Base-by-base conservation (phyloP, 106 monocot genomes). In the Iris macrosiphon region DNA sequence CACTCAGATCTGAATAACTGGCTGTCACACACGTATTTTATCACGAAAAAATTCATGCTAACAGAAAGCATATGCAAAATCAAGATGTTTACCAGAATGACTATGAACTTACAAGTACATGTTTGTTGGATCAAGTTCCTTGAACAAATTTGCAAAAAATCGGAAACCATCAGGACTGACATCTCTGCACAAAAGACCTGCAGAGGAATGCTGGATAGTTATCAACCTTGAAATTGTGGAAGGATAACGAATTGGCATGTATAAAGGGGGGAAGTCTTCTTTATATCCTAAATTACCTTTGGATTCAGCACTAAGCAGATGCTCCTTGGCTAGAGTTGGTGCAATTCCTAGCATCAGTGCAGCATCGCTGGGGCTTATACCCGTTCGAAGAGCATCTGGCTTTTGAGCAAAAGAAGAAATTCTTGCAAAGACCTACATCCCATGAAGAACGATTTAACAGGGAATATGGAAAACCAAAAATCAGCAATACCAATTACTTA, bases 131-230 rank as follows among this genome's bases (percentile, higher is more conserved):
- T 90, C 80, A 55, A 98, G 67, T 19, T 90, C 96, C 57, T 70
- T 80, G 67, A 98, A 98, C 10, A 90, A 34, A 75, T 98, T 98
- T 31, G 68, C 51, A 59, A 73, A 87, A 58, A 98, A 98, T 40
- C 90, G 96, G 60, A 98, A 83, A 33, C 96, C 96, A 55, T 98
- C 96, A 30, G 96, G 82, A 52, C 96, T 98, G 44, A 83, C 74
- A 70, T 98, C 96, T 67, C 96, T 79, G 63, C 90, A 98, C 11
- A 90, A 48, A 40, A 98, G 57, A 27, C 90, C 96, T 98, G 75
- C 42, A 61, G 45, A 62, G 21, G 33, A 4, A 26, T 2, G 0
- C 13, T 15, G 31, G 12, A 38, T 60, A 38, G 46, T 26, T n/a
- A 44, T 33, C 40, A 30, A 25, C 14, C 22, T 40, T 24, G 0